Evolutionary conservation across 345 rosid genomes (phyloP), one percentile per base, ranked within the genome.

Genomic region (Dipteronia sinensis): DNA sequence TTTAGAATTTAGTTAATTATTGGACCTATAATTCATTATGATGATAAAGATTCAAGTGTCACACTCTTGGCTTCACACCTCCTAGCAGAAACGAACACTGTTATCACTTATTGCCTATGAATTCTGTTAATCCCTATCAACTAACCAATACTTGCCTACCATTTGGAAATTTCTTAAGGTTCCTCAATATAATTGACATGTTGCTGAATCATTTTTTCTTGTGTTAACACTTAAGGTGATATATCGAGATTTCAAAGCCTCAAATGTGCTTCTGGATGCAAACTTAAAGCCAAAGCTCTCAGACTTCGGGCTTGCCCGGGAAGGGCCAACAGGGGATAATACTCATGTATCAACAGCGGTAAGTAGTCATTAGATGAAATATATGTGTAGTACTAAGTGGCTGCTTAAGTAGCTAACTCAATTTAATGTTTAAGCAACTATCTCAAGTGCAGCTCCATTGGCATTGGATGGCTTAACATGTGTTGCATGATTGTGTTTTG

Each of bases 301-400:
- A 1, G 99, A 96, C 79, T 96, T 96, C 53, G 99, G 99, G 59
- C 92, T 96, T 77, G 98, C 99, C 25, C 88, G 98, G 84, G 99
- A 92, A 87, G 99, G 99, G 68, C 99, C 99, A 0, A 77, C 80
- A 7, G 99, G 89, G 20, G 89, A 92, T 65, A 84, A 44, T 17
- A 86, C 94, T 83, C 98, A 96, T 67, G 99, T 96, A 74, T 88
- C 99, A 55, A 96, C 98, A 0, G 87, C 85, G 46, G 99, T 96
- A 83, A 87, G 89, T 80, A 75, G 23, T 61, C 62, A 25, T 53
- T 6, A 16, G 34, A 51, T 29, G 31, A 38, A 47, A 5, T 29
- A 22, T 56, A n/a, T 46, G 16, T 72, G 15, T 17, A 8, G 46
- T 25, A 44, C 3, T 64, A 17, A 56, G 49, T 64, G 71, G 63